phyloP scores from a whole-genome alignment of 345 rosid species.

The Gossypium raimondii region DNA sequence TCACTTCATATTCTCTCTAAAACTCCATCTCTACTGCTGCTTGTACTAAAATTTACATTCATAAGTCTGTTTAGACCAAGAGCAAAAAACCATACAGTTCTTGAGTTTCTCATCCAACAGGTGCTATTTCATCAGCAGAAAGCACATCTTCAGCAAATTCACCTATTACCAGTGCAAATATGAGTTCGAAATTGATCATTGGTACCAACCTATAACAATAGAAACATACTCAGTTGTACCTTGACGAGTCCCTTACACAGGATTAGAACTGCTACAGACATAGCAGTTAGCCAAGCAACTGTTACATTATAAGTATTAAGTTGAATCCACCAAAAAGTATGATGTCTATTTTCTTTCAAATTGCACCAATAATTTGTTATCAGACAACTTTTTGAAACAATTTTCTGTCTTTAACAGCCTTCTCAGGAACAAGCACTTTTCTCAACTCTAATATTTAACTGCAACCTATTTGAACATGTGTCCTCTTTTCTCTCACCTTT shows the following conservation, averaged over 20 bases:
- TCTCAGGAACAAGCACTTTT: neutral
- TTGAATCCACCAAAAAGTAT: neutral
- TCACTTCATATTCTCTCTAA: neutral
- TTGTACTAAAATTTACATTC: neutral
- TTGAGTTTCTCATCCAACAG: neutral
- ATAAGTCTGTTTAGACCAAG: neutral
- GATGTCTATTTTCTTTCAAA: neutral
- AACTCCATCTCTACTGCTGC: neutral
- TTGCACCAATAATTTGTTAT: neutral
- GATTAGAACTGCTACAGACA: neutral
- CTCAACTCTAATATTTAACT: neutral
- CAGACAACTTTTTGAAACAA: neutral
- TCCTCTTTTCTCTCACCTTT: neutral
- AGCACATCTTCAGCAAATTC: neutral
- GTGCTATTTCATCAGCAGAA: neutral
- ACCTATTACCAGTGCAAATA: neutral
- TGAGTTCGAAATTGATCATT: neutral
- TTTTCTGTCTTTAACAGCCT: neutral
- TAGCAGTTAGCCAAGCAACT: neutral
- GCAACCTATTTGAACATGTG: neutral
- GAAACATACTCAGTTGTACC: neutral
- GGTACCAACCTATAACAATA: neutral
- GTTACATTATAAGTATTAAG: neutral
- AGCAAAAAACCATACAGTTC: neutral
- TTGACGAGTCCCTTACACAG: neutral